Conservation (phyloP, 169 alveolate genomes). For the Pseudocohnilembus persalinus region DNA sequence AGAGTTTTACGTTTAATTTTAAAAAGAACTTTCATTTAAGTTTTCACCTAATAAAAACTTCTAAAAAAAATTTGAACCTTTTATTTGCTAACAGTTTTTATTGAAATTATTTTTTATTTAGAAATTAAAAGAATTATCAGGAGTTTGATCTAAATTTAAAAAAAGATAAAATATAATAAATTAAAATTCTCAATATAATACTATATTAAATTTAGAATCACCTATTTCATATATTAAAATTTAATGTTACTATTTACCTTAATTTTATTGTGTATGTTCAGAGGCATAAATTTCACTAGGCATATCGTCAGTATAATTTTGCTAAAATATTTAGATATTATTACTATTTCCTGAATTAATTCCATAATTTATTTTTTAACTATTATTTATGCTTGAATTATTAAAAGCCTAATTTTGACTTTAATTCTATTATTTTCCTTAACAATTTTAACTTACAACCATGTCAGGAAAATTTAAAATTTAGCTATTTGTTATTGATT, state of each 20-base stretch:
- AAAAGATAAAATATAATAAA: too few relatives aligned
- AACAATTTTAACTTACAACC: not conserved
- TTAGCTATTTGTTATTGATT: not conserved
- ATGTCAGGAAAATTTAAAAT: not conserved
- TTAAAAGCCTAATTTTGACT: not conserved
- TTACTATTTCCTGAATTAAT: not conserved
- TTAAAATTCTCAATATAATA: too few relatives aligned
- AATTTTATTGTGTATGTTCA: not conserved
- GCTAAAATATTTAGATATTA: not conserved
- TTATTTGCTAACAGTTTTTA: too few relatives aligned
- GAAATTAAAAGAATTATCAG: too few relatives aligned
- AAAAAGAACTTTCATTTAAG: conserved; percentile 5
- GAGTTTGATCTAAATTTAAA: too few relatives aligned
- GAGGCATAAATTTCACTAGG: too few relatives aligned
- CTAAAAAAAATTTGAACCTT: conserved; percentile 3
- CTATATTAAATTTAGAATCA: not conserved
- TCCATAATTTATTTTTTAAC: not conserved
- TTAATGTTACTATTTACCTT: not conserved
- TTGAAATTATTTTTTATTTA: too few relatives aligned
- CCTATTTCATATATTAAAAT: not conserved
- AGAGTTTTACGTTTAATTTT: not conserved
- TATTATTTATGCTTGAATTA: not conserved
- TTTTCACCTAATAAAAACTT: conserved; percentile 1
- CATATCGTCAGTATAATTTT: not conserved
- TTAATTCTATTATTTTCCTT: not conserved